phyloP scores from a whole-genome alignment of 192 early-diverging fungal species.

The Neocallimastix lanati region DNA sequence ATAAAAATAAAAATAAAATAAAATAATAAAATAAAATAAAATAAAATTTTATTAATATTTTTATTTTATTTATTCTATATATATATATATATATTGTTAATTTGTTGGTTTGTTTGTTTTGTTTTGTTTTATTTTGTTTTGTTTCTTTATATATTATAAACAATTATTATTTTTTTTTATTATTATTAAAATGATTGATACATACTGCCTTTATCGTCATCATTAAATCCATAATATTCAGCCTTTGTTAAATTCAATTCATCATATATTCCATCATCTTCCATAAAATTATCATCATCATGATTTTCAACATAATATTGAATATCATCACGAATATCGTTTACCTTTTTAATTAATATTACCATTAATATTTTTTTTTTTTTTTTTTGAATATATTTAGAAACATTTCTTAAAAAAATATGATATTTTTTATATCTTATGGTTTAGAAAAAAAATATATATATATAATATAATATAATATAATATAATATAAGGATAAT shows the following conservation, averaged over 20 bases:
- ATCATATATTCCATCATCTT: conserved; percentile 86
- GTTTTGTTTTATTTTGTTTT: too few species aligned
- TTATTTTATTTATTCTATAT: background rate
- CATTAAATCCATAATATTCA: conserved; percentile 63
- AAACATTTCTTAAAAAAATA: too few species aligned
- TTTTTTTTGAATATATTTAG: too few species aligned
- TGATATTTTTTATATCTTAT: too few species aligned
- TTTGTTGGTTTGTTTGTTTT: too few species aligned
- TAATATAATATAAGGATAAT: too few species aligned
- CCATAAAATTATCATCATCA: conserved; percentile 79
- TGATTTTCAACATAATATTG: conserved; percentile 83
- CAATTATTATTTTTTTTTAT: conserved; percentile 22
- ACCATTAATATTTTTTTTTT: background rate
- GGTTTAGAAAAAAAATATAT: background rate
- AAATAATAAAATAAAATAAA: too few species aligned
- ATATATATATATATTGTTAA: background rate
- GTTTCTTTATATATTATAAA: too few species aligned
- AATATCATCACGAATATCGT: conserved; percentile 70
- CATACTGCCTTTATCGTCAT: conserved; percentile 32
- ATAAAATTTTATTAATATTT: too few species aligned
- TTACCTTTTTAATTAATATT: conserved; percentile 24
- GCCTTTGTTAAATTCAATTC: conserved; percentile 81
- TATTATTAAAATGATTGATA: conserved; percentile 6
- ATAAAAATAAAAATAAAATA: conserved; percentile 2
- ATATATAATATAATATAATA: too few species aligned